Conservation (phyloP, 768 basidiomycete species). For the Suillus bovinus region DNA sequence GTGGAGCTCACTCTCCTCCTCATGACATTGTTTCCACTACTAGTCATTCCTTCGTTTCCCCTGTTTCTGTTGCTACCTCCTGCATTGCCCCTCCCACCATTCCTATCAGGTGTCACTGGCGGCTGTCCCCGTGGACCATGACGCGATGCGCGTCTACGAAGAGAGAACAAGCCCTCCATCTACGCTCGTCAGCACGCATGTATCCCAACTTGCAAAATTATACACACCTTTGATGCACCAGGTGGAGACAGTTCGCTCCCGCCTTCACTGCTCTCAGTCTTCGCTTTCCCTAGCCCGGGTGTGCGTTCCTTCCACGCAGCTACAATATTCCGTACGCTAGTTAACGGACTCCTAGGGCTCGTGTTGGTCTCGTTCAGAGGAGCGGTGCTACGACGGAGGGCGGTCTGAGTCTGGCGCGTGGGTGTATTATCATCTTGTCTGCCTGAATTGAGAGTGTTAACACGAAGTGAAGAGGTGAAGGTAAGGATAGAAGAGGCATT, state of each 20-base stretch:
- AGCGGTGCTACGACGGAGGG: neutral
- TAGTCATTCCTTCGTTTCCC: neutral
- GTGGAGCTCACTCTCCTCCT: constrained; percentile 19
- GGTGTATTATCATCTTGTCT: constrained; percentile 3
- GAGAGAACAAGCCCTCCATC: constrained; percentile 33
- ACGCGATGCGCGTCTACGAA: constrained; percentile 31
- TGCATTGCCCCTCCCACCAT: constrained; percentile 15
- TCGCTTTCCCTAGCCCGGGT: constrained; percentile 39
- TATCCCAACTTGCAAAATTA: neutral
- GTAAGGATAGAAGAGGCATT: constrained; percentile 41
- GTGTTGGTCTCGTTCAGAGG: constrained; percentile 18
- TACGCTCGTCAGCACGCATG: neutral
- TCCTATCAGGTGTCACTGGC: constrained; percentile 12
- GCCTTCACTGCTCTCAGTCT: constrained; percentile 14
- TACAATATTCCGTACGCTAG: constrained; percentile 77
- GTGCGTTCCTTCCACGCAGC: constrained; percentile 81
- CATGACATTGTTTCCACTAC: neutral
- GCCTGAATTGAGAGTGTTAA: constrained; percentile 35
- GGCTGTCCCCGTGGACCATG: constrained; percentile 20
- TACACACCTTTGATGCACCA: neutral
- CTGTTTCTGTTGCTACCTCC: constrained; percentile 10
- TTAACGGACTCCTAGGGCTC: constrained; percentile 69
- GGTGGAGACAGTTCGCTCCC: constrained; percentile 20
- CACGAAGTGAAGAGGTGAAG: constrained; percentile 56
- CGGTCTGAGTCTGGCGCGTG: constrained; percentile 1